Evolutionary conservation across 768 basidiomycete genomes (phyloP), one percentile per base, ranked within the genome.

Genomic region (Serendipita indica): DNA sequence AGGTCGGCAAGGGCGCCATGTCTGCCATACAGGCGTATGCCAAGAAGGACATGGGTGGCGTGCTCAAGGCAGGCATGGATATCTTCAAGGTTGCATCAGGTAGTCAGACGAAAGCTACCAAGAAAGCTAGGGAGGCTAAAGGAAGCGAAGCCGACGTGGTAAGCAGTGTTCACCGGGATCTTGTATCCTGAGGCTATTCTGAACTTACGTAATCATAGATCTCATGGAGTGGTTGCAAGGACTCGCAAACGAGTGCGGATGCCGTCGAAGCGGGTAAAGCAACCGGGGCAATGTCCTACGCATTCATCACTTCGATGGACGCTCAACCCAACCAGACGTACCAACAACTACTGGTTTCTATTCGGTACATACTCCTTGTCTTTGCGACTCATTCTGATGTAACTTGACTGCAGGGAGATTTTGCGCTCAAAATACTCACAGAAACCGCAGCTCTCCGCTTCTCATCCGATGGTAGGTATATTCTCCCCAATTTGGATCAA

Each of bases 61-160:
- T 87, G 34, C 71, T 97, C 63, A 76, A 75, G 45, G 82, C 85
- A 3, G 80, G 90, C 10, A 78, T 83, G 65, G 79, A 83, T 3
- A 65, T 97, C 34, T 70, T 91, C 57, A 89, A 88, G 67, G 77
- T 79, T 1, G 83, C 88, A 14, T 80, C 84, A 16, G 87, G 85
- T 16, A 73, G 70, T 37, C 74, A 73, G 60, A 73, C 77, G 58
- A 84, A 84, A 65, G 87, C 86, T 0, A 78, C 79, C 3, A 72
- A 82, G 61, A 71, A 75, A 60, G 68, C 83, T 0, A 81, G 72
- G 61, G 75, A 73, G 7, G 84, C 84, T 3, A 83, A 79, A 69
- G 81, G 87, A 1, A 85, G 86, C 63, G 76, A 82, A 5, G 92
- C 91, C 18, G 94, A 98, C 68, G 88, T 84, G 13, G 89, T 90